phyloP scores from a whole-genome alignment of 1,284 basidiomycete genomes.

The Erythrobasidium hasegawianum region DNA sequence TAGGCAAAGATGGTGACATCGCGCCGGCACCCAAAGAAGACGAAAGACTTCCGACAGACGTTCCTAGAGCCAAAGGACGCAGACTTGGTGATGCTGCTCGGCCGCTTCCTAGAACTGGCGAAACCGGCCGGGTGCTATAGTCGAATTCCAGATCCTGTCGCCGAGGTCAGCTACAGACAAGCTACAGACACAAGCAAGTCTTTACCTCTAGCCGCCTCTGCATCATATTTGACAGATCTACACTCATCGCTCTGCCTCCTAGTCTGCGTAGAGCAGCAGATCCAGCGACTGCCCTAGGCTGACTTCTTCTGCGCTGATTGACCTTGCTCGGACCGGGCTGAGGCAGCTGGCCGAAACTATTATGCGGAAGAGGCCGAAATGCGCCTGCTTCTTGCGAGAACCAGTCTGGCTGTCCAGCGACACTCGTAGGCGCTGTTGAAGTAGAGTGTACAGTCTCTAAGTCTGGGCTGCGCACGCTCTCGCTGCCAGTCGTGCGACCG shows the following conservation, averaged over 20 bases:
- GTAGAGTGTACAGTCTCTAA: slow-evolving; percentile 30
- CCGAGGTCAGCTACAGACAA: neutral
- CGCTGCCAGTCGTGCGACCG: slow-evolving; percentile 1
- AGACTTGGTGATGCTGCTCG: slow-evolving; percentile 12
- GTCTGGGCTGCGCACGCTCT: slow-evolving; percentile 16
- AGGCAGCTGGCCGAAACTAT: slow-evolving; percentile 6
- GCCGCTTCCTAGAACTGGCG: slow-evolving; percentile 5
- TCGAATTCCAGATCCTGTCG: slow-evolving; percentile 25
- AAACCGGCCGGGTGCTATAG: neutral
- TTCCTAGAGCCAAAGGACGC: slow-evolving; percentile 21
- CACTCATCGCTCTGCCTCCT: slow-evolving; percentile 25
- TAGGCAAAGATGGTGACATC: slow-evolving; percentile 17
- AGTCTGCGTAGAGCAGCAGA: slow-evolving; percentile 1
- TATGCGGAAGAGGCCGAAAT: slow-evolving; percentile 20
- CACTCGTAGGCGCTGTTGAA: slow-evolving; percentile 13
- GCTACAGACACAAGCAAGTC: neutral
- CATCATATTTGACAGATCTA: slow-evolving; percentile 24
- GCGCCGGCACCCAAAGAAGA: slow-evolving; percentile 17
- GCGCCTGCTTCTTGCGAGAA: slow-evolving; percentile 14
- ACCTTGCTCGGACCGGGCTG: neutral
- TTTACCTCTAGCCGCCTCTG: slow-evolving; percentile 24
- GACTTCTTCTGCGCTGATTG: neutral
- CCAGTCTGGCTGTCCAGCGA: slow-evolving; percentile 15
- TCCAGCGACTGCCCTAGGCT: neutral
- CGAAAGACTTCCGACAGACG: slow-evolving; percentile 27